phyloP scores from a whole-genome alignment of 1,284 basidiomycete genomes.

The Polyporus tsugae region DNA sequence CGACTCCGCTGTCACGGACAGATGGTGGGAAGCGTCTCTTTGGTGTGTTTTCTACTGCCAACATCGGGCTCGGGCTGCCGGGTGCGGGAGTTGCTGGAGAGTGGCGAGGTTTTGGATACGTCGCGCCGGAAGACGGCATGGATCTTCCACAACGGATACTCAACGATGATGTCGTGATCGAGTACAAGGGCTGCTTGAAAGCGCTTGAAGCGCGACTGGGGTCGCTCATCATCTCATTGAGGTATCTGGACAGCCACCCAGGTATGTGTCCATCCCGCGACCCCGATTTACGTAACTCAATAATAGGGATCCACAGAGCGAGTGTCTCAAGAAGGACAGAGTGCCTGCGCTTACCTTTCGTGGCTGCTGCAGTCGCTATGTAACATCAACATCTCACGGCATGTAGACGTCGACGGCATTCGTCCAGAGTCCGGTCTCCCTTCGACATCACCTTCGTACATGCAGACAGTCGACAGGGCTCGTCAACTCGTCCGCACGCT shows the following conservation, averaged over 20 bases:
- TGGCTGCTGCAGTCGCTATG: constrained; percentile 64
- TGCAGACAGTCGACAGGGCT: constrained; percentile 70
- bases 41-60: constrained; percentile 68
- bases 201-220: constrained; percentile 52
- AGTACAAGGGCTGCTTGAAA: constrained; percentile 56
- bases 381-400: constrained; percentile 77
- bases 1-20: constrained; percentile 42
- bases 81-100: constrained; percentile 72
- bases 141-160: constrained; percentile 59
- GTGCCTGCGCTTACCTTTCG: constrained; percentile 60
- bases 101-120: constrained; percentile 86
- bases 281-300: constrained; percentile 13
- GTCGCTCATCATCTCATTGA: constrained; percentile 28
- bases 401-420: constrained; percentile 81
- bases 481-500: constrained; percentile 71
- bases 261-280: constrained; percentile 26
- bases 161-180: constrained; percentile 58
- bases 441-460: constrained; percentile 52
- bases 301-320: constrained; percentile 33
- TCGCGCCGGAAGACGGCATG: constrained; percentile 58
- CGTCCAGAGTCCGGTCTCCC: constrained; percentile 51
- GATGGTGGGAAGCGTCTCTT: constrained; percentile 60
- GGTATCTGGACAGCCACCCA: constrained; percentile 32
- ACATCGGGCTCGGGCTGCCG: constrained; percentile 76
- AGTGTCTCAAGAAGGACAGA: constrained; percentile 47